phyloP scores from a whole-genome alignment of 306 rosid genomes.

The Neltuma alba region DNA sequence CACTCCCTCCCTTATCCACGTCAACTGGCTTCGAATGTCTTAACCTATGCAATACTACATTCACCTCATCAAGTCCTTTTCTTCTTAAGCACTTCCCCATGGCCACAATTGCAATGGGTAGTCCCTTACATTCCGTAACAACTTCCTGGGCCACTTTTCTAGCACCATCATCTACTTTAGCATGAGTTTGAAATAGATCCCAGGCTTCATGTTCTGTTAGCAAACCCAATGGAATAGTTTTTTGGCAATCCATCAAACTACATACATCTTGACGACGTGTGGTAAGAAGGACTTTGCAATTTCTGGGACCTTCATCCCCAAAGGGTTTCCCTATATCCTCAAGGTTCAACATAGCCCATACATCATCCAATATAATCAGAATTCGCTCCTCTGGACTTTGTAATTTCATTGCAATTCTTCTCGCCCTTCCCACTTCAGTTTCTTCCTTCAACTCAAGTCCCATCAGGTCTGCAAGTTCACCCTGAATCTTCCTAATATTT shows the following conservation, averaged over 20 bases:
- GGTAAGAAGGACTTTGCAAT: neutral
- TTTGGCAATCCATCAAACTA: too few species aligned
- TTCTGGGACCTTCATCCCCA: neutral
- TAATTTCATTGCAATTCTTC: neutral
- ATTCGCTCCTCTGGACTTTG: neutral
- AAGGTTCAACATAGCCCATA: neutral
- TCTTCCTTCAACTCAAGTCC: conserved; percentile 8
- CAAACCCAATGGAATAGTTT: conserved; percentile 15
- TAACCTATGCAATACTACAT: too few species aligned
- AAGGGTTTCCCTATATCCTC: neutral
- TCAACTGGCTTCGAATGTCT: too few species aligned
- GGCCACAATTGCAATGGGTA: too few species aligned
- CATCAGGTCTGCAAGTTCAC: neutral
- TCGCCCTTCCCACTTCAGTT: neutral
- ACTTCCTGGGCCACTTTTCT: too few species aligned
- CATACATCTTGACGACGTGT: neutral
- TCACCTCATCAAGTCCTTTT: too few species aligned
- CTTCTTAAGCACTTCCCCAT: too few species aligned
- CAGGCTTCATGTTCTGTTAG: too few species aligned
- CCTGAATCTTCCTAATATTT: conserved; percentile 22
- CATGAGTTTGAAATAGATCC: too few species aligned
- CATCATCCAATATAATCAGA: conserved; percentile 3
- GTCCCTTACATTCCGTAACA: too few species aligned
- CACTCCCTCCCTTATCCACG: too few species aligned
- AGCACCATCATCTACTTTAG: too few species aligned